Base-by-base conservation (phyloP, 2,329 filamentous ascomycete species). In the Trichoderma afroharzianum region DNA sequence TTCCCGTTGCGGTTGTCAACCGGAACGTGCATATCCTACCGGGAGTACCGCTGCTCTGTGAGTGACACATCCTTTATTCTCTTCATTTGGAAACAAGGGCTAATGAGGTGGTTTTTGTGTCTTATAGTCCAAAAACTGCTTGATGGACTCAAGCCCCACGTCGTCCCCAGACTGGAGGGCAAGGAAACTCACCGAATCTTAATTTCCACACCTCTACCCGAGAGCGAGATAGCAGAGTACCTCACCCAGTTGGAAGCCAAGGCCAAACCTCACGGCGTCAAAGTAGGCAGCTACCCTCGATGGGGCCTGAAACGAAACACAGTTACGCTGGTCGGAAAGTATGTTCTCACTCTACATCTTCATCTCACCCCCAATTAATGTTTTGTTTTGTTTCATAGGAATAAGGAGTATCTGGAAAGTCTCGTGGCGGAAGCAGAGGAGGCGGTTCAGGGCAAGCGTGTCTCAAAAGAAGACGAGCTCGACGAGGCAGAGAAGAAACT, bases 11-110 rank as follows among this genome's bases (percentile, higher is more conserved):
- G 21, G 91, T 97, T 5, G 93, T 97, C 18, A 98, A 98, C 78
- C 93, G 93, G 64, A 99, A 99, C 78, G 84, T 98, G 5, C 93
- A 98, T 81, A 96, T 98, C 73, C 85, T 98, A 2, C 96, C 96
- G 0, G 96, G 96, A 1, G 92, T 98, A 18, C 96, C 96, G 1
- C 86, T 90, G 67, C 84, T 98, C 2, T 99, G 89, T 87, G 79
- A 79, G 87, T 79, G n/a, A 36, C 8, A 4, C 8, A 53, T 6
- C 3, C 36, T n/a, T 50, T 4, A 7, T 32, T 12, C 2, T 33
- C 2, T 32, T 1, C 39, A 4, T 0, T 1, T 53, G 6, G 6
- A 39, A 33, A 8, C 39, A 43, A 43, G 5, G 30, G 26, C 69
- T 71, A 39, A 71, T 24, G 62, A 61, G 21, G 4, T 30, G 30